These are phyloP conservation scores for Euphorbia corollata DNA, from an alignment of 441 rosid genomes.

Conservation along the genomic window DNA sequence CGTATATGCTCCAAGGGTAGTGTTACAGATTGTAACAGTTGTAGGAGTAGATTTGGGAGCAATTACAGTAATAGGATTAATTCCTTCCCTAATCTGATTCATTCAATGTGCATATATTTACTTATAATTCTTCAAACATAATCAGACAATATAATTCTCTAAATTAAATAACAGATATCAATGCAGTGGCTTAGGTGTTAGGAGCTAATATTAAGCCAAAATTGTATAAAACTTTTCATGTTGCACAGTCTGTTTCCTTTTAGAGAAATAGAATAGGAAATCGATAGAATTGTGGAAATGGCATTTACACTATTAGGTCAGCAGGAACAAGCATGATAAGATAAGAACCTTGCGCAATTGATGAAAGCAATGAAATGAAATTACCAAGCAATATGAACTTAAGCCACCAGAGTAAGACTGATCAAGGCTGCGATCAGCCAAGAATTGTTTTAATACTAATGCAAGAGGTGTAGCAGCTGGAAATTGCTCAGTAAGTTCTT, in stretches of 20 bases:
- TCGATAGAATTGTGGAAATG: not conserved
- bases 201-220: not conserved
- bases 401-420: conserved; percentile 99
- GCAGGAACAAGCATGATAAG: not conserved
- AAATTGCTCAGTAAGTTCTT: conserved; percentile 83
- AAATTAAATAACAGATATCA: too few relatives aligned
- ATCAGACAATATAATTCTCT: too few relatives aligned
- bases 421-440: conserved; percentile 97
- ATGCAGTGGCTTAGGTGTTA: not conserved
- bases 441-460: conserved; percentile 90
- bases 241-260: not conserved
- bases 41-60: too few relatives aligned
- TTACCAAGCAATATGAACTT: conserved; percentile 96
- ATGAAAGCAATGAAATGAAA: conserved; percentile 16
- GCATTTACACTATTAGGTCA: not conserved
- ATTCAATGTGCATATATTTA: too few relatives aligned
- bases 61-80: too few relatives aligned
- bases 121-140: too few relatives aligned
- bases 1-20: too few relatives aligned
- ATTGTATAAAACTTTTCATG: not conserved
- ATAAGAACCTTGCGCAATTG: not conserved
- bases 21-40: too few relatives aligned
- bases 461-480: conserved; percentile 96
- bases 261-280: not conserved
- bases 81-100: too few relatives aligned